Conservation (phyloP, 2,329 filamentous ascomycete species). For the Cytospora paraplurivora region DNA sequence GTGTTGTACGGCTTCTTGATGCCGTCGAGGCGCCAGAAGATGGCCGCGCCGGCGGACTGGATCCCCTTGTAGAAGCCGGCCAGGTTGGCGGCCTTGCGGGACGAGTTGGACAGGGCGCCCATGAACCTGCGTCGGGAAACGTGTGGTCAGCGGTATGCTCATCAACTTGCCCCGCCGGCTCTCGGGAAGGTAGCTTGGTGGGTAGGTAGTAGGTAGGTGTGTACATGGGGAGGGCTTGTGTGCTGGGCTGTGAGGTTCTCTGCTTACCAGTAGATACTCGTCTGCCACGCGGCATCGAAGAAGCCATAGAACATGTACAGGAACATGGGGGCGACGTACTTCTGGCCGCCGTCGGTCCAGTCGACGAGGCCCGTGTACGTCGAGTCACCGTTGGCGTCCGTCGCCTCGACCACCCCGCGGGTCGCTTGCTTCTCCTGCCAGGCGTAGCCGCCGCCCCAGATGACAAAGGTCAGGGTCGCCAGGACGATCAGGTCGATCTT, state of each 20-base stretch:
- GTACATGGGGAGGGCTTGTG: background rate
- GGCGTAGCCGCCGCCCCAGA: constrained; percentile 83
- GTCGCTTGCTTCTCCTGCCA: constrained; percentile 67
- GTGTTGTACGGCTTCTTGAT: constrained; percentile 64
- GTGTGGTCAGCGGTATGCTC: background rate
- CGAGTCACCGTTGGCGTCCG: constrained; percentile 26
- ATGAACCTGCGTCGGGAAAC: constrained; percentile 70
- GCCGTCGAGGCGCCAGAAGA: constrained; percentile 72
- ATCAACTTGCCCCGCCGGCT: background rate
- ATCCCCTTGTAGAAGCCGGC: constrained; percentile 62
- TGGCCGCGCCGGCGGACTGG: constrained; percentile 81
- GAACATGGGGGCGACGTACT: constrained; percentile 78
- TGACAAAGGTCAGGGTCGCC: constrained; percentile 69
- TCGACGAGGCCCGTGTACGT: constrained; percentile 48
- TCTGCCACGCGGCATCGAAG: constrained; percentile 90
- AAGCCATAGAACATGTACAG: constrained; percentile 90
- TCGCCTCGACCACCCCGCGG: constrained; percentile 42
- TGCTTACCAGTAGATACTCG: constrained; percentile 87
- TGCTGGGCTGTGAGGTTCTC: constrained; percentile 43
- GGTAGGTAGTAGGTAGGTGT: no score
- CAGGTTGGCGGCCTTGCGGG: constrained; percentile 88
- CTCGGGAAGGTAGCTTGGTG: background rate
- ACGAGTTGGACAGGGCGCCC: constrained; percentile 89
- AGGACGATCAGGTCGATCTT: constrained; percentile 64
- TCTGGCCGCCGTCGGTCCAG: constrained; percentile 61